These are phyloP conservation scores for Conticribra guillardii DNA, from an alignment of 108 stramenopile genomes.

Conservation along the genomic window DNA sequence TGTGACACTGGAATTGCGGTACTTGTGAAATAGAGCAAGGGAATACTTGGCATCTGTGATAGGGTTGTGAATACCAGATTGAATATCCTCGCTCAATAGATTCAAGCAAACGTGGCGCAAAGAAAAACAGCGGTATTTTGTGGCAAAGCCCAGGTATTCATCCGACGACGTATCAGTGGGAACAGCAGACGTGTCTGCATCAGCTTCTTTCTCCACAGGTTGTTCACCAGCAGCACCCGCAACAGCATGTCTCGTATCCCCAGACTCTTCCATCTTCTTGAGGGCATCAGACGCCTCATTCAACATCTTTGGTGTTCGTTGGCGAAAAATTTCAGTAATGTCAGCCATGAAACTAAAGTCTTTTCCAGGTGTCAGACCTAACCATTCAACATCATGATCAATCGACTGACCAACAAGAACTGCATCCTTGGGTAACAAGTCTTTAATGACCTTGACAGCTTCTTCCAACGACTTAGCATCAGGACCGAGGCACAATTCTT, in stretches of 20 bases:
- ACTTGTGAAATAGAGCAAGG: constrained; percentile 53
- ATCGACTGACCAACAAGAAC: constrained; percentile 60
- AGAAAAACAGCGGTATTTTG: constrained; percentile 44
- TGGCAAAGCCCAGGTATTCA: constrained; percentile 40
- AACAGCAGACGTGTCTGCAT: neutral
- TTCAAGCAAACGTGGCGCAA: constrained; percentile 53
- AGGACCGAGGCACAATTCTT: constrained; percentile 30
- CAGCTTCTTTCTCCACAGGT: constrained; percentile 1
- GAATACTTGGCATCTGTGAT: constrained; percentile 50
- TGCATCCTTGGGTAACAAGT: constrained; percentile 45
- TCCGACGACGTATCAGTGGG: constrained; percentile 24
- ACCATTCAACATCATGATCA: constrained; percentile 57
- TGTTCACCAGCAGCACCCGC: neutral
- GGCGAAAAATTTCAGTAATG: constrained; percentile 51
- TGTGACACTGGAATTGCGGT: constrained; percentile 43
- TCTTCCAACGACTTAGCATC: constrained; percentile 42
- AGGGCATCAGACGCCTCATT: constrained; percentile 23
- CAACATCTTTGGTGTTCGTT: constrained; percentile 35
- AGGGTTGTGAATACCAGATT: constrained; percentile 86
- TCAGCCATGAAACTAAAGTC: constrained; percentile 49
- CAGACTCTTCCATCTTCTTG: constrained; percentile 34
- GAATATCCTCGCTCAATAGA: constrained; percentile 50
- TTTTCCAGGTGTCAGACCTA: constrained; percentile 42
- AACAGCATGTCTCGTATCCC: neutral
- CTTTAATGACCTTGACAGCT: constrained; percentile 27